Percentiles rank a stretch among this genome's conserved stretches.
phyloP scores from a whole-genome alignment of 257 asterid genomes.

The Solanum clarkiae region DNA sequence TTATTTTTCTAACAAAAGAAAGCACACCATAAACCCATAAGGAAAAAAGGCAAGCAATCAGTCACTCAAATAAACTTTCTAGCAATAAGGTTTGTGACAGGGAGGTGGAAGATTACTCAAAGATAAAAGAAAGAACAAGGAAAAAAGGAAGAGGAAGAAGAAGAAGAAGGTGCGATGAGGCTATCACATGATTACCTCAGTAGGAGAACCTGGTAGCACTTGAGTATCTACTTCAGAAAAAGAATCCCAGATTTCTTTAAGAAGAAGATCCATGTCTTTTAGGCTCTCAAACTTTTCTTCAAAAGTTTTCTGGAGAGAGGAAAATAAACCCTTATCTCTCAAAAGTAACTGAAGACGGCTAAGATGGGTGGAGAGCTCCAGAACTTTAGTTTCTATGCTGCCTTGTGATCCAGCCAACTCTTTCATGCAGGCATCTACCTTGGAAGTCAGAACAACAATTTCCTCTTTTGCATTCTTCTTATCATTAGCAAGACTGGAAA shows the following conservation, averaged over 20 bases:
- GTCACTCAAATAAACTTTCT: background rate
- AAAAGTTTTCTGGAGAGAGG: conserved; percentile 36
- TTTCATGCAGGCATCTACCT: conserved; percentile 56
- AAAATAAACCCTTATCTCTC: conserved; percentile 46
- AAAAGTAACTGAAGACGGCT: conserved; percentile 44
- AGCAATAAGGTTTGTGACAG: background rate
- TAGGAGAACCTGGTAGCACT: conserved; percentile 23
- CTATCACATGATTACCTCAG: conserved; percentile 43
- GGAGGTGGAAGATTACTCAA: background rate
- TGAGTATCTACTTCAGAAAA: conserved; percentile 40
- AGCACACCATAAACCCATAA: background rate
- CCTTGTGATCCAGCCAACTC: conserved; percentile 61
- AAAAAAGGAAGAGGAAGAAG: conserved; percentile 3
- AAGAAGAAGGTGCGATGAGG: background rate
- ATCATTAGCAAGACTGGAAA: conserved; percentile 40
- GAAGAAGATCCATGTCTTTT: conserved; percentile 38
- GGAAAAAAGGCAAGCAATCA: background rate
- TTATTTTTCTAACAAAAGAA: background rate
- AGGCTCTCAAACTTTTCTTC: conserved; percentile 48
- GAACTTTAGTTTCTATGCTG: conserved; percentile 29
- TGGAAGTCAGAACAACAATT: conserved; percentile 38
- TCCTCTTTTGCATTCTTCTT: conserved; percentile 54
- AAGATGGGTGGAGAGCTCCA: conserved; percentile 47
- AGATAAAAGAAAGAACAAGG: background rate
- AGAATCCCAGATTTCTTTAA: conserved; percentile 40